phyloP scores from a whole-genome alignment of 2,329 filamentous ascomycete genomes.

The Neopestalotiopsis clavispora region DNA sequence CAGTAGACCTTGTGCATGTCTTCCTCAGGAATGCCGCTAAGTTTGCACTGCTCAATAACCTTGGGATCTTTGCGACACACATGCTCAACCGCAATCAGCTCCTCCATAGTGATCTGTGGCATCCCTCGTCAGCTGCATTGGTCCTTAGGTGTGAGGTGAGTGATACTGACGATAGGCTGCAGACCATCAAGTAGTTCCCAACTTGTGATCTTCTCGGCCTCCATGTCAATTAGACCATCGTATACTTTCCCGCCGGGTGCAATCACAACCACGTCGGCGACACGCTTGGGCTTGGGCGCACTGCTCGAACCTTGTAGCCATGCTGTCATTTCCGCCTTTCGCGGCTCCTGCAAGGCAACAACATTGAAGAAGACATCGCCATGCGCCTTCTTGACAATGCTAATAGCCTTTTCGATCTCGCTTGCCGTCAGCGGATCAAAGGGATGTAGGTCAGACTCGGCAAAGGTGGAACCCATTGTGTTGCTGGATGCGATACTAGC shows the following conservation, averaged over 20 bases:
- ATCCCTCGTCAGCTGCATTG: constrained; percentile 12
- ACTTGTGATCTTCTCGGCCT: constrained; percentile 66
- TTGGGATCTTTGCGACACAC: constrained; percentile 78
- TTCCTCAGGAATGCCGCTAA: constrained; percentile 78
- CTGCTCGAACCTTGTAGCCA: constrained; percentile 70
- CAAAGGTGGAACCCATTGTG: neutral
- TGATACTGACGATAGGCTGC: constrained; percentile 72
- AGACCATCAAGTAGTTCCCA: constrained; percentile 80
- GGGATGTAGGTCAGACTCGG: constrained; percentile 56
- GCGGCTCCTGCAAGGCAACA: constrained; percentile 82
- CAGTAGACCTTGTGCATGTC: constrained; percentile 98
- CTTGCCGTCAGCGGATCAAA: constrained; percentile 75
- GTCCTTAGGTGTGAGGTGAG: neutral
- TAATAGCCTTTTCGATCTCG: constrained; percentile 76
- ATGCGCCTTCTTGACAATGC: constrained; percentile 72
- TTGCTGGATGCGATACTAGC: neutral
- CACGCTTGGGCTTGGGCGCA: constrained; percentile 66
- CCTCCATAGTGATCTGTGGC: constrained; percentile 83
- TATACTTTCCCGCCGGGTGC: constrained; percentile 78
- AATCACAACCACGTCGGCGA: constrained; percentile 85
- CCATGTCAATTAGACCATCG: constrained; percentile 80
- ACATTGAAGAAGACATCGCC: constrained; percentile 82
- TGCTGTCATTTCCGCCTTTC: constrained; percentile 80
- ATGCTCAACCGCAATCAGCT: constrained; percentile 80
- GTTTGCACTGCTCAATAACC: constrained; percentile 87